phyloP scores from a whole-genome alignment of 139 green algal genomes.

The Coelastrella sp. region DNA sequence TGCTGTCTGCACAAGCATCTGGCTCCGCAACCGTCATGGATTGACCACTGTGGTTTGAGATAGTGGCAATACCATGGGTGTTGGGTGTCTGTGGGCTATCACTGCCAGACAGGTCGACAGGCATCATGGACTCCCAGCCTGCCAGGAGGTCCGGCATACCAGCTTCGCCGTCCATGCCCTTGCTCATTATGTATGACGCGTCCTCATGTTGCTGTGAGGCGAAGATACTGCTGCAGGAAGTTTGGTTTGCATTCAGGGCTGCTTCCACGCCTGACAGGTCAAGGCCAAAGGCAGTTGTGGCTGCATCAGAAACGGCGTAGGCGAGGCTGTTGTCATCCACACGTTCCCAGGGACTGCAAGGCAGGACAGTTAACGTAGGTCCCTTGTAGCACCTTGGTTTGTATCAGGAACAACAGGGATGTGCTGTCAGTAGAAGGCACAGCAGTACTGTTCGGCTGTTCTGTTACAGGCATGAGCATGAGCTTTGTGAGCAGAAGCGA shows the following conservation, averaged over 20 bases:
- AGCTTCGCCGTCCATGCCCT: neutral
- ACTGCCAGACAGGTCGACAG: neutral
- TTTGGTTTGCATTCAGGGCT: neutral
- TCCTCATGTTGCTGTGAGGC: neutral
- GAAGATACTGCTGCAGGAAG: constrained; percentile 8
- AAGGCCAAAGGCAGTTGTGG: neutral
- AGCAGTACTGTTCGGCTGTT: too few relatives aligned
- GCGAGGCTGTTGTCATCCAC: constrained; percentile 1
- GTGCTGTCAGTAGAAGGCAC: neutral
- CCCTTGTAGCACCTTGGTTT: too few relatives aligned
- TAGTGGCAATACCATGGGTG: neutral
- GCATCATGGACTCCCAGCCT: neutral
- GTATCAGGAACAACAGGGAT: too few relatives aligned
- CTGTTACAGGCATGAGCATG: too few relatives aligned
- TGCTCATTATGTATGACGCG: neutral
- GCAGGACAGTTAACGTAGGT: neutral
- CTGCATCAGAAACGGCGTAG: neutral
- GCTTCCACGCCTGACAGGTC: neutral
- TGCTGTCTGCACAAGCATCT: too few relatives aligned
- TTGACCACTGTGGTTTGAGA: neutral
- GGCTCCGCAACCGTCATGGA: too few relatives aligned
- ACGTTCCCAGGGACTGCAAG: constrained; percentile 18
- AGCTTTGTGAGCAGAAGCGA: neutral
- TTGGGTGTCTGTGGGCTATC: neutral
- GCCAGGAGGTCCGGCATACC: neutral